phyloP scores from a whole-genome alignment of 148 eudicot genomes.

The Fagopyrum esculentum region DNA sequence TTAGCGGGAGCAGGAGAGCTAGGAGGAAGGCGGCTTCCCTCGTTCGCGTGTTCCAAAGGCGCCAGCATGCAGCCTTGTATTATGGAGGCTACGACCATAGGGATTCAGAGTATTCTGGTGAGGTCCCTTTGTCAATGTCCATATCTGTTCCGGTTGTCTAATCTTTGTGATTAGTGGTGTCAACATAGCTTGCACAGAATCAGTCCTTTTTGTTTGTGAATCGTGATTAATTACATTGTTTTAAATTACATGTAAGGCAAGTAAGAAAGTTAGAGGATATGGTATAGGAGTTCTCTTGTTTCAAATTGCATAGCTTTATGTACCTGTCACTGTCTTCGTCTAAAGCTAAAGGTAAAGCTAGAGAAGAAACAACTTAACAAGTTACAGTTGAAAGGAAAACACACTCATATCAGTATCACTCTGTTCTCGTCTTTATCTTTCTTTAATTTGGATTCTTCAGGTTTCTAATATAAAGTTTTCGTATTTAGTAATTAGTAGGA shows the following conservation, averaged over 20 bases:
- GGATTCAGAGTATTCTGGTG: constrained; percentile 39
- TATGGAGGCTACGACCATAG: constrained; percentile 36
- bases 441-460: no score
- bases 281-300: neutral
- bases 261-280: neutral
- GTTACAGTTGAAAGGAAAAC: no score
- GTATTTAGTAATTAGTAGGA: no score
- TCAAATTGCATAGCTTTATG: neutral
- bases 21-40: constrained; percentile 89
- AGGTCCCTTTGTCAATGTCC: constrained; percentile 29
- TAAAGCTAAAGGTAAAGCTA: no score
- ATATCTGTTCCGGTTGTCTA: constrained; percentile 27
- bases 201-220: neutral
- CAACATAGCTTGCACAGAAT: neutral
- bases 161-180: neutral
- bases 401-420: no score
- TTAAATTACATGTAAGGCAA: neutral
- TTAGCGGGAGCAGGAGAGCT: constrained; percentile 82
- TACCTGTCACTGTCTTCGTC: no score
- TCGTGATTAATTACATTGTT: neutral
- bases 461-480: no score
- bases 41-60: constrained; percentile 71
- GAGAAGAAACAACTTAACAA: no score
- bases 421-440: no score
- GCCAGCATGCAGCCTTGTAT: constrained; percentile 43